Conservation (phyloP, 208 protist genomes). For the Dictyostelium gargantuum region DNA sequence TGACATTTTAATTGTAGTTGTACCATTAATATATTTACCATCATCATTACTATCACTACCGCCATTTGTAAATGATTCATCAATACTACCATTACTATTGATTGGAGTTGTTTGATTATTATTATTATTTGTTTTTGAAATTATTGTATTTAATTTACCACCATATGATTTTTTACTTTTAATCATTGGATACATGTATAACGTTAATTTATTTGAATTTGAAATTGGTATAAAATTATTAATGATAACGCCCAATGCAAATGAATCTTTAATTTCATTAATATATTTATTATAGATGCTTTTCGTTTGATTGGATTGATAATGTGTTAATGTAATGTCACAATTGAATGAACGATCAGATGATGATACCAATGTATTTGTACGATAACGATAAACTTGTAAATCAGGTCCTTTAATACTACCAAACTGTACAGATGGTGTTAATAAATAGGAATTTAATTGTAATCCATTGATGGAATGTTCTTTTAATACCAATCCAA, state of each 20-base stretch:
- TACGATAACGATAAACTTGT: background rate
- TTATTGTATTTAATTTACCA: background rate
- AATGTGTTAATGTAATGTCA: background rate
- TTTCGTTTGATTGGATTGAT: background rate
- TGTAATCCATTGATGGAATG: background rate
- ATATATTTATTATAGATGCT: background rate
- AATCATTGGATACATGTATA: background rate
- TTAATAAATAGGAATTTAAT: background rate
- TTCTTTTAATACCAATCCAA: background rate
- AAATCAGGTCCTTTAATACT: background rate
- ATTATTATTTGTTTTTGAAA: background rate
- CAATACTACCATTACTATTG: too few species aligned
- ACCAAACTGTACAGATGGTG: background rate
- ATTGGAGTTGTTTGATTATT: background rate
- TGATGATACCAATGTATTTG: background rate
- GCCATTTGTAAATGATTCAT: too few species aligned
- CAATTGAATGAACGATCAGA: background rate
- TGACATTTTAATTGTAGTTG: background rate
- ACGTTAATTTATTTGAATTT: background rate
- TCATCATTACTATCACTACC: background rate
- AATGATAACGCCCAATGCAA: background rate
- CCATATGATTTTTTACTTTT: background rate
- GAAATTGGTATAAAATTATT: background rate
- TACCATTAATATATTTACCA: background rate
- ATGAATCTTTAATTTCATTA: background rate